Evolutionary conservation across 1,139 yeast genomes (phyloP).

Genomic region (Arxiozyma telluris): DNA sequence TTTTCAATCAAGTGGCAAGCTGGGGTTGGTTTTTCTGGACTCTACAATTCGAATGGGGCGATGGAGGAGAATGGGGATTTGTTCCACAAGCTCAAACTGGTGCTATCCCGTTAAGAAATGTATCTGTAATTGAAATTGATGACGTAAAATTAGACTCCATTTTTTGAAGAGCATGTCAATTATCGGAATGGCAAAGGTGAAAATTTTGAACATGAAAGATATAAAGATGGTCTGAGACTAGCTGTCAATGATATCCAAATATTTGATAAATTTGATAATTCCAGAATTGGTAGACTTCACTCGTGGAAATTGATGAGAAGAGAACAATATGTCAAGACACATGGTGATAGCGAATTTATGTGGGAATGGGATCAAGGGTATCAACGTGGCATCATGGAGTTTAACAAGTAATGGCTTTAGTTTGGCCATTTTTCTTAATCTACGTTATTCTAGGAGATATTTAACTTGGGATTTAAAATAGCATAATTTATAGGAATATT

Average conservation of each 20-base stretch:
- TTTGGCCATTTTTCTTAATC: neutral
- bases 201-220: conserved; percentile 73
- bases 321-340: conserved; percentile 46
- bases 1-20: conserved; percentile 44
- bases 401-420: conserved; percentile 7
- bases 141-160: conserved; percentile 39
- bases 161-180: conserved; percentile 40
- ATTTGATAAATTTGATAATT: conserved; percentile 62
- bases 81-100: conserved; percentile 66
- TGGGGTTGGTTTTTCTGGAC: conserved; percentile 89
- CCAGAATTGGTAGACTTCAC: conserved; percentile 60
- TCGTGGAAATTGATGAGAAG: conserved; percentile 57
- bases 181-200: conserved; percentile 67
- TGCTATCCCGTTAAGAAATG: conserved; percentile 36
- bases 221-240: conserved; percentile 60
- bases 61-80: conserved; percentile 96
- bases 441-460: neutral
- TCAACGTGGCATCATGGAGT: conserved; percentile 44
- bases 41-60: conserved; percentile 73
- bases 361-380: conserved; percentile 94
- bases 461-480: neutral
- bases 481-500: no score
- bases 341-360: conserved; percentile 47
- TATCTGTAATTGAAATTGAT: conserved; percentile 21
- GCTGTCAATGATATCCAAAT: conserved; percentile 66